Percentiles rank a stretch among this genome's conserved stretches.
These are phyloP conservation scores for Dothistroma pini DNA, from an alignment of 2,329 filamentous ascomycete genomes.

Conservation along the genomic window DNA sequence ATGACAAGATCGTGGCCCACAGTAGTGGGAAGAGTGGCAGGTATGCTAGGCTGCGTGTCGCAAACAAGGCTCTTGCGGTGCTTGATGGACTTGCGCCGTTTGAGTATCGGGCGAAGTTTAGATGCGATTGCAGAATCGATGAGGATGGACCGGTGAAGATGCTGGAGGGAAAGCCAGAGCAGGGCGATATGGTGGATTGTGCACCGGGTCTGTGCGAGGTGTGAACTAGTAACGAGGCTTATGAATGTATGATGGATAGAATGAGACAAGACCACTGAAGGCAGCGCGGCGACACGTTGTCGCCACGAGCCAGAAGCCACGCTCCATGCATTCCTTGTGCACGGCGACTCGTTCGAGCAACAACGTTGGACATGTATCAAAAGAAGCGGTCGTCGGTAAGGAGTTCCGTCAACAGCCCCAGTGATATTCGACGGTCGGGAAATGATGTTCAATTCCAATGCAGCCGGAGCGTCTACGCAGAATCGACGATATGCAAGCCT, in stretches of 20 bases:
- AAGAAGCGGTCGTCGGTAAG: too few relatives aligned
- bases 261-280: background rate
- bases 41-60: slow-evolving; percentile 68
- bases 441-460: background rate
- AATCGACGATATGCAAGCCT: too few relatives aligned
- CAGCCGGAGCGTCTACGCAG: too few relatives aligned
- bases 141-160: slow-evolving; percentile 1
- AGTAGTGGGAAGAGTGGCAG: slow-evolving; percentile 58
- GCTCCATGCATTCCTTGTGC: too few relatives aligned
- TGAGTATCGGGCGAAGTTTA: slow-evolving; percentile 59
- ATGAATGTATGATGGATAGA: background rate
- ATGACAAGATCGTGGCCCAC: slow-evolving; percentile 65
- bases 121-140: slow-evolving; percentile 57
- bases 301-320: too few relatives aligned
- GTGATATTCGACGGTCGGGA: background rate
- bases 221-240: background rate
- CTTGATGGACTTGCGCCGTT: slow-evolving; percentile 50
- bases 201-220: slow-evolving; percentile 2
- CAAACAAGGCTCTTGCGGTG: slow-evolving; percentile 54
- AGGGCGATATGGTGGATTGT: slow-evolving; percentile 4
- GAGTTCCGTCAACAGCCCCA: too few relatives aligned
- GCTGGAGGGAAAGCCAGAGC: slow-evolving; percentile 4
- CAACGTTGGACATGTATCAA: too few relatives aligned
- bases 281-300: too few relatives aligned
- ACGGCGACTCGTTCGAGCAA: too few relatives aligned